Evolutionary conservation across 2,329 filamentous ascomycete genomes (phyloP), one percentile per base, ranked within the genome.

Genomic region (Fusarium falciforme): DNA sequence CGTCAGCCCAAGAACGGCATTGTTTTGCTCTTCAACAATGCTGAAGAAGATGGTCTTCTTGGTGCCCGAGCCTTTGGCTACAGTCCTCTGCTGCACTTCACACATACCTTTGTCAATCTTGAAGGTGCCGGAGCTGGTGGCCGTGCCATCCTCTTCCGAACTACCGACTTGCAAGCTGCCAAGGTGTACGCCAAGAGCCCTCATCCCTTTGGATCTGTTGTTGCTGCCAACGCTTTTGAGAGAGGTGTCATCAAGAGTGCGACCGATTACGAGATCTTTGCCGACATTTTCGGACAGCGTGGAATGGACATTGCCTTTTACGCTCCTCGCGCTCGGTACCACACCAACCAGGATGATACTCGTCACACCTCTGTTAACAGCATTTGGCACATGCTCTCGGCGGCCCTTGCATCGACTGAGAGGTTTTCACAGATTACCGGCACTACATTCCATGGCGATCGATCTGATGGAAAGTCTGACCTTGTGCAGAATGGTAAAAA

Each of bases 351-450:
- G 79, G 96, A 99, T 80, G 94, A 97, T 79, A 87, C 92, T 4
- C 90, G 90, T 42, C 94, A 98, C 82, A 93, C 95, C 0, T 93
- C 91, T n/a, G 82, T 83, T 67, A 84, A 85, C 55, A 91, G 89
- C 71, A 83, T 98, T 22, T 98, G 95, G 95, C 95, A 98, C 81
- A 98, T 99, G 96, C 87, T 99, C 40, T 97, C 94, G 40, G 92
- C 92, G 16, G 91, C 95, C 7, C 84, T 98, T 27, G 89, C 91
- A 8, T 96, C 95, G 0, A 90, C 94, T 25, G 87, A 92, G 77
- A 87, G 87, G 2, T 86, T 98, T 49, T 92, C 94, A 0, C 89
- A 90, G 16, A 90, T 94, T 75, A 90, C 88, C 1, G 91, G 90
- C 66, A 85, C 88, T 54, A 87, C 86, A 3, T 98, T 97, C 77